Base-by-base conservation (phyloP, 23 red algal genomes). In the Gracilariopsis chorda region DNA sequence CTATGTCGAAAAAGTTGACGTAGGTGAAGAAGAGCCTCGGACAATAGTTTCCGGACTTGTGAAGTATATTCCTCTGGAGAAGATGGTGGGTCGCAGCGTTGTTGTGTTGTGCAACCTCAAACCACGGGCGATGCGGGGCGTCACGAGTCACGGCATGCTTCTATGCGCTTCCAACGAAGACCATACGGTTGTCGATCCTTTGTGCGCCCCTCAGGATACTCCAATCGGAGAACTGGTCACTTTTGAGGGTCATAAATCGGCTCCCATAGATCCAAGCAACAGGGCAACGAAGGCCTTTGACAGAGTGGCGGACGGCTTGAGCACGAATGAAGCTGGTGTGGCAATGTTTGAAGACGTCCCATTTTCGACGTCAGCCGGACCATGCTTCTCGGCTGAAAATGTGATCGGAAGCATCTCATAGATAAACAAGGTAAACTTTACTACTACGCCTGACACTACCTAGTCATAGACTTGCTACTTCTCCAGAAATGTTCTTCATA, bases 281-380 rank as follows among this genome's bases (percentile, higher is more conserved):
- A 70, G 94, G n/a, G 94, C 86, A n/a, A 87, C 78, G 16, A 96
- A 96, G 63, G 94, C 94, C 1, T 96, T 96, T 82, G 94, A 96
- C 67, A 78, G 87, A 41, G 71, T 96, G 9, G 80, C 52, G 14
- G 48, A 36, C 21, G 82, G 75, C 11, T 42, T 96, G 29, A 71
- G 59, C 25, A 96, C 94, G 12, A 53, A 81, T 45, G 24, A 48
- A 33, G 60, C 75, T 11, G 94, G 94, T 6, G 84, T 96, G 13
- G 94, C 94, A 5, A 79, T 82, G 78, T 96, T 77, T 71, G 74
- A 92, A 68, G 81, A 87, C 49, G 89, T 92, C n/a, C 62, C 82
- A 23, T 94, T 94, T 72, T n/a, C 17, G 32, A 87, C 84, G 10
- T 49, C 27, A 7, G 59, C 56, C 4, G 91, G 80, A 42, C 60